Evolutionary conservation across 768 basidiomycete species (phyloP).

Genomic region (Mycena floridula): DNA sequence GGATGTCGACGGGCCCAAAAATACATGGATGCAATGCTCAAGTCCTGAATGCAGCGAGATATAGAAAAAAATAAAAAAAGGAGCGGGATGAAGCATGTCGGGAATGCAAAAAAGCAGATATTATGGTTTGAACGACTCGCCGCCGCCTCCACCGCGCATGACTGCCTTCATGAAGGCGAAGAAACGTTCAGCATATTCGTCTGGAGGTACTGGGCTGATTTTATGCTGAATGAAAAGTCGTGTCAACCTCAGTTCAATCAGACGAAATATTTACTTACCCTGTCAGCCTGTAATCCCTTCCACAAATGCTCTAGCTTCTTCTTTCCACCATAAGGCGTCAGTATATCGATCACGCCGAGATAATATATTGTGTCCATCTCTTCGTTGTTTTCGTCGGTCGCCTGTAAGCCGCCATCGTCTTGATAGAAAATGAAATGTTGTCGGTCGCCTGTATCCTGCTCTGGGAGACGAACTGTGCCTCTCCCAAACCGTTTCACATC

Average conservation of each 20-base stretch:
- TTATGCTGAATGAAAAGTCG: constrained; percentile 55
- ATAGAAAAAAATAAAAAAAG: no score
- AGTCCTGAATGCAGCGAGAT: no score
- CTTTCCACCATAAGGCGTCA: constrained; percentile 75
- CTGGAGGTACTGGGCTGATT: constrained; percentile 88
- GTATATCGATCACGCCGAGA: constrained; percentile 93
- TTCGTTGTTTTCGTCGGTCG: constrained; percentile 82
- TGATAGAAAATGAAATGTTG: constrained; percentile 90
- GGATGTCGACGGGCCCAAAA: no score
- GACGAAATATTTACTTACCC: constrained; percentile 49
- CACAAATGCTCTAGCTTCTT: constrained; percentile 89
- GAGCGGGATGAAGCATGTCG: no score
- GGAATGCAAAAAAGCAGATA: no score
- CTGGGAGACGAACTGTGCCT: constrained; percentile 48
- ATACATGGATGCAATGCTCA: no score
- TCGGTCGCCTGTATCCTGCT: constrained; percentile 57
- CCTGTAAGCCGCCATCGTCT: constrained; percentile 89
- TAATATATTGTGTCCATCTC: constrained; percentile 81
- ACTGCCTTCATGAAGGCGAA: constrained; percentile 79
- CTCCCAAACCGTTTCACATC: constrained; percentile 55
- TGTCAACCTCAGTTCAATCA: constrained; percentile 2
- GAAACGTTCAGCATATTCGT: constrained; percentile 87
- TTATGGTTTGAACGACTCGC: constrained; percentile 1
- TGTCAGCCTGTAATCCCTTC: constrained; percentile 85
- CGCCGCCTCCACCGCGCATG: constrained; percentile 77